Percentiles rank a stretch among this genome's conserved stretches.
phyloP scores from a whole-genome alignment of 176 grass and related monocot genomes.

The Aechmea fasciata region DNA sequence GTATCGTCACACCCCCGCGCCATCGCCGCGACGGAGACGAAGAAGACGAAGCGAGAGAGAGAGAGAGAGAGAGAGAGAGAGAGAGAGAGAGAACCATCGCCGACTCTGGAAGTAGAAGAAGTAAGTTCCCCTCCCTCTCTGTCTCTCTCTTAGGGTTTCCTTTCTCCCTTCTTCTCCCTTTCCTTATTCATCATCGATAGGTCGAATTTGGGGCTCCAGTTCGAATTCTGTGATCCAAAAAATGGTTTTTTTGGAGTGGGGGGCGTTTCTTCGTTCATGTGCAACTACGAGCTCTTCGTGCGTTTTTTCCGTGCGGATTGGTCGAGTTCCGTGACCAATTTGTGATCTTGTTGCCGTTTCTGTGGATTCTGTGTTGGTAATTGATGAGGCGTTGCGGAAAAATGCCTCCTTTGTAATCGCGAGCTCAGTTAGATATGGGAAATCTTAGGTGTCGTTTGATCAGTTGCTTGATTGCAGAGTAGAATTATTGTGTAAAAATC shows the following conservation, averaged over 20 bases:
- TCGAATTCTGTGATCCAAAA: neutral
- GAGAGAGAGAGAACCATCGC: constrained; percentile 8
- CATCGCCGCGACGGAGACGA: constrained; percentile 7
- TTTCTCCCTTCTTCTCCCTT: neutral
- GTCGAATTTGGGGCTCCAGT: neutral
- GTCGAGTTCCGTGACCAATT: neutral
- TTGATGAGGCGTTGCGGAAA: neutral
- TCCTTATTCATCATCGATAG: neutral
- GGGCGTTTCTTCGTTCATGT: neutral
- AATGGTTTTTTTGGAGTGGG: neutral
- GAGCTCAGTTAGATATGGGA: neutral
- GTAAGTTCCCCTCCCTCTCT: constrained; percentile 7
- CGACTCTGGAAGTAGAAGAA: constrained; percentile 9
- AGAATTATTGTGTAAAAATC: neutral
- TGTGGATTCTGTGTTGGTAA: neutral
- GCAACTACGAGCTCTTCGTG: neutral
- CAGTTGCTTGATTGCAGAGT: neutral
- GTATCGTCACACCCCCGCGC: constrained; percentile 12
- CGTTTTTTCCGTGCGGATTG: neutral
- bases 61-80: constrained; percentile 14
- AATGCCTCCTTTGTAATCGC: neutral
- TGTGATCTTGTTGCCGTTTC: neutral
- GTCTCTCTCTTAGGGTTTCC: constrained; percentile 1
- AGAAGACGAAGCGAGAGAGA: constrained; percentile 15
- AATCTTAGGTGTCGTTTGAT: neutral